Evolutionary conservation across 1,139 yeast species (phyloP), one percentile per base, ranked within the genome.

Genomic region (Nakaseomyces kungkrabaensis): DNA sequence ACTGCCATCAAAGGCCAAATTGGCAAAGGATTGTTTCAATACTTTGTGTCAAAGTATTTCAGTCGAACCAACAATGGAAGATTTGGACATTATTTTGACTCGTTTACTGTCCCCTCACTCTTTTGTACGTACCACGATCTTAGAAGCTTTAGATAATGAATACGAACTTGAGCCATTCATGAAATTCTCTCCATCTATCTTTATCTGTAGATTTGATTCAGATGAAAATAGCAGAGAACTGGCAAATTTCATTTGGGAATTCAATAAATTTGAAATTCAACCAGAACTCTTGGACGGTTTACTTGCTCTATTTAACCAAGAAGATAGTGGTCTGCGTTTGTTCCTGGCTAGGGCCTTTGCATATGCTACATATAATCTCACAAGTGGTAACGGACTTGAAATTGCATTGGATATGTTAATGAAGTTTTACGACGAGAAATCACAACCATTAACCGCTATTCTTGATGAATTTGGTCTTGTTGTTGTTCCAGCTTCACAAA

Each of bases 131-230:
- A 74, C 81, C 9, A 77, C 95, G 1, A 77, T 90, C 42, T 73
- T 94, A 55, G 97, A 92, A 65, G 83, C 83, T 8, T 67, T 94
- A 45, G 97, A 92, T 63, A 78, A 87, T 48, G 97, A 92, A 61
- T 84, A 89, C 58, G 96, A 89, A 54, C 69, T 92, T 49, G 69
- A 74, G n/a, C 74, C 79, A 0, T 74, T 71, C 43, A 59, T 78
- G 62, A 68, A 71, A 6, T 78, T 77, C 52, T 74, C 83, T 29
- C 78, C 75, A 51, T 95, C 90, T 64, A 68, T 92, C 33, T 90
- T 86, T 81, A 82, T 94, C 52, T 77, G 86, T 22, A 76, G 78
- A 52, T 89, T 84, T 63, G 96, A 89, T 62, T 81, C 79, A 46
- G 89, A 84, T 50, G 75, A 73, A 13, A 70, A 74, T 26, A 80